Base-by-base conservation (phyloP, 176 grass and related monocot genomes). In the Carex kokanica region DNA sequence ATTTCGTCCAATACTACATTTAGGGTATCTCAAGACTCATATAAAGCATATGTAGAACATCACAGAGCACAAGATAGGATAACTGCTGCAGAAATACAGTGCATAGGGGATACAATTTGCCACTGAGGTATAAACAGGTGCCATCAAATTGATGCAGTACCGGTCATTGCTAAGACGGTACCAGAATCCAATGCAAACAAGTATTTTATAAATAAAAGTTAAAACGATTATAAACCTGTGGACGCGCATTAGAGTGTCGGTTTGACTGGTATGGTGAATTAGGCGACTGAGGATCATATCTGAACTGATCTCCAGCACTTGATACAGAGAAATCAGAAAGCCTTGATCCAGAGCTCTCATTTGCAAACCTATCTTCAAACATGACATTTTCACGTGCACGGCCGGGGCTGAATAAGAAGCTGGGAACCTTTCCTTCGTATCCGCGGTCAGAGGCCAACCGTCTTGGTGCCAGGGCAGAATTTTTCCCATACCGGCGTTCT, bases 251-350 rank as follows among this genome's bases (percentile, higher is more conserved):
- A 10, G 47, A 49, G n/a, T 52, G 47, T 53, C 23, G 47, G 72
- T 75, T 75, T 75, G 72, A 54, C 72, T 75, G 72, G 72, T 53
- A 75, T 17, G 47, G 92, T 84, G 90, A 97, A 88, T 85, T 94
- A 84, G 87, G 90, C 71, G 94, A 97, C 78, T 89, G 88, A 8
- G 67, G 85, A 85, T 89, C 92, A 80, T 88, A 93, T 86, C 89
- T 91, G 24, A 93, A 93, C 58, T 90, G 85, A 69, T 89, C 88
- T 51, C 85, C 82, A 34, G 86, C 75, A 75, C 95, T 93, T 86
- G 95, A 98, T 8, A 90, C 81, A 9, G 96, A 98, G 87, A 93
- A 98, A 90, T 98, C 96, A 0, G 96, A 98, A 79, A 87, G 88
- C 74, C 96, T 93, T 83, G 96, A 95, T 53, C 89, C 93, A 32